Percentiles rank a stretch among this genome's conserved stretches.
These are phyloP conservation scores for Ophiocordyceps australis DNA, from an alignment of 2,329 filamentous ascomycete species.

Conservation along the genomic window DNA sequence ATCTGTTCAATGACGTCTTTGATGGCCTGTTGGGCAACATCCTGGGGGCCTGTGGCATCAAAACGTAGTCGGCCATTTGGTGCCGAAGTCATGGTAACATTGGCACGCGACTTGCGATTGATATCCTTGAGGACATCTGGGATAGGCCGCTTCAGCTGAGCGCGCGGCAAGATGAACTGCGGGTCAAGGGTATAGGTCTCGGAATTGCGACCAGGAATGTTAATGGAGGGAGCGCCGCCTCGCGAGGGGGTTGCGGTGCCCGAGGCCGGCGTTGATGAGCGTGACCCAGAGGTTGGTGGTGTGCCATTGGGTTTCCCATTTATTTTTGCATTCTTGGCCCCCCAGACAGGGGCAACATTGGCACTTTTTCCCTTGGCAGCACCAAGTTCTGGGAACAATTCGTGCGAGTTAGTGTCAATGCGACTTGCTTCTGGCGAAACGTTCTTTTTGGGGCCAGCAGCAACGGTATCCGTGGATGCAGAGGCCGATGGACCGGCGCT, in stretches of 20 bases:
- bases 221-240: slow-evolving; percentile 31
- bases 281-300: slow-evolving; percentile 35
- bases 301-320: slow-evolving; percentile 35
- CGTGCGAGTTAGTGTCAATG: slow-evolving; percentile 77
- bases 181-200: slow-evolving; percentile 60
- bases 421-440: too few species aligned
- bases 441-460: slow-evolving; percentile 18
- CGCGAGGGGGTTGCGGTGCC: slow-evolving; percentile 26
- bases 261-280: slow-evolving; percentile 44
- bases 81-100: slow-evolving; percentile 59
- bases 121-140: slow-evolving; percentile 78
- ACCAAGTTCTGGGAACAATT: slow-evolving; percentile 86
- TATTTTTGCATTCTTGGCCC: slow-evolving; percentile 44
- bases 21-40: slow-evolving; percentile 72
- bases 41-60: slow-evolving; percentile 67
- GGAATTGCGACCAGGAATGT: slow-evolving; percentile 66
- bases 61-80: slow-evolving; percentile 60
- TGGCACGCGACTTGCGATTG: slow-evolving; percentile 80
- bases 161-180: slow-evolving; percentile 56
- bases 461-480: slow-evolving; percentile 49
- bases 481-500: slow-evolving; percentile 24
- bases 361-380: slow-evolving; percentile 47
- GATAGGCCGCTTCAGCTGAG: slow-evolving; percentile 69
- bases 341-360: slow-evolving; percentile 59
- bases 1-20: slow-evolving; percentile 81